Percentiles rank a stretch among this genome's conserved stretches.
Conservation (phyloP, 2,329 filamentous ascomycete species). For the Mycogone perniciosa region DNA sequence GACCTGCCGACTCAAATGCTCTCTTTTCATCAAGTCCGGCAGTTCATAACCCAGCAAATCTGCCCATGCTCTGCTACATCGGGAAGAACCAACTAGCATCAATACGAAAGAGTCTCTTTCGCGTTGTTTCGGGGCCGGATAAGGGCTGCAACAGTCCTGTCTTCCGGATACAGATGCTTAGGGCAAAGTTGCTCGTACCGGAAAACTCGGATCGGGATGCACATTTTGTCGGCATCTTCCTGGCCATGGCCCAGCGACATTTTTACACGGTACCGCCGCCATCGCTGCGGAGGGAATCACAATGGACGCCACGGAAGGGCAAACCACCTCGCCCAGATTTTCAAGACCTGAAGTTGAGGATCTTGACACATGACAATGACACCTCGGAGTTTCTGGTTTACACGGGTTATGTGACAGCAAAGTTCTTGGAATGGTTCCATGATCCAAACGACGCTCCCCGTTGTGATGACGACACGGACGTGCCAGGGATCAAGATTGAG, state of each 20-base stretch:
- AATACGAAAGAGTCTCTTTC: constrained; percentile 43
- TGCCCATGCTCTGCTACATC: constrained; percentile 40
- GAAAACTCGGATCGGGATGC: constrained; percentile 45
- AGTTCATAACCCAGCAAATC: constrained; percentile 17
- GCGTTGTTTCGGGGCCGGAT: constrained; percentile 36
- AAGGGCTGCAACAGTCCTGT: constrained; percentile 42
- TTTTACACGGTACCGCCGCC: constrained; percentile 35
- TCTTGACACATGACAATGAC: constrained; percentile 46
- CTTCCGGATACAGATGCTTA: constrained; percentile 38
- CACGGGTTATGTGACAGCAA: constrained; percentile 40
- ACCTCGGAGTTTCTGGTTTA: constrained; percentile 49
- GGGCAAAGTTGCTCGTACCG: constrained; percentile 42
- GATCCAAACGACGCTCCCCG: constrained; percentile 36
- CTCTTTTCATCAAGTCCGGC: constrained; percentile 18
- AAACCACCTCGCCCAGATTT: constrained; percentile 30
- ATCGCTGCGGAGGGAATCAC: constrained; percentile 20
- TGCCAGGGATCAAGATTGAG: constrained; percentile 38
- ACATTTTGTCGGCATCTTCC: constrained; percentile 44
- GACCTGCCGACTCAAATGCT: constrained; percentile 26
- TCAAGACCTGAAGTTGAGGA: constrained; percentile 41
- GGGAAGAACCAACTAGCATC: constrained; percentile 39
- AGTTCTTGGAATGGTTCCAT: constrained; percentile 46
- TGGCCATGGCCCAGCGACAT: constrained; percentile 52
- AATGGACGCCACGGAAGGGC: constrained; percentile 18
- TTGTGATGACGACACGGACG: constrained; percentile 18